Percentiles rank a stretch among this genome's conserved stretches.
These are phyloP conservation scores for Lyophyllum shimeji DNA, from an alignment of 768 basidiomycete genomes.

Conservation along the genomic window DNA sequence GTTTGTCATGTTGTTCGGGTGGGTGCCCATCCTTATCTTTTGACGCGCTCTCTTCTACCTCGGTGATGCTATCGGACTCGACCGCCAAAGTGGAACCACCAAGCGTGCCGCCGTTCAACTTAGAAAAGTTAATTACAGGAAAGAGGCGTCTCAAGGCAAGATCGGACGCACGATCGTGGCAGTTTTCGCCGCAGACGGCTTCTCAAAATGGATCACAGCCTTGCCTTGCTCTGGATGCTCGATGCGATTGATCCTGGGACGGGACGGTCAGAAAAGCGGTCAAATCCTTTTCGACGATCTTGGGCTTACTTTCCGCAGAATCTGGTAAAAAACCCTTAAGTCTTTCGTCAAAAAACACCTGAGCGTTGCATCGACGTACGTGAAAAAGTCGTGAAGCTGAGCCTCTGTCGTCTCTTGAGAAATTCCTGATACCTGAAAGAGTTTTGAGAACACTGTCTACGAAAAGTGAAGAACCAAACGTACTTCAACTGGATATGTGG, in stretches of 20 bases:
- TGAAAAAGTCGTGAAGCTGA: conserved; percentile 79
- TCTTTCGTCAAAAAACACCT: neutral
- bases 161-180: conserved; percentile 65
- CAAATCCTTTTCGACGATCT: neutral
- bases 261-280: conserved; percentile 8
- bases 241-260: conserved; percentile 62
- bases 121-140: neutral
- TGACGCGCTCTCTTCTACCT: conserved; percentile 49
- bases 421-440: conserved; percentile 69
- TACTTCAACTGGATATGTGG: conserved; percentile 46
- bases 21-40: conserved; percentile 32
- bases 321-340: conserved; percentile 33
- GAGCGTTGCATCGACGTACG: conserved; percentile 44
- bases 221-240: conserved; percentile 39
- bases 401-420: conserved; percentile 61
- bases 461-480: conserved; percentile 8
- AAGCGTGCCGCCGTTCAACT: conserved; percentile 77
- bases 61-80: conserved; percentile 62
- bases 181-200: conserved; percentile 79
- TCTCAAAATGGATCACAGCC: conserved; percentile 85
- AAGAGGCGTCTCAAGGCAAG: neutral
- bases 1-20: conserved; percentile 89
- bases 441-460: neutral
- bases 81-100: conserved; percentile 72
- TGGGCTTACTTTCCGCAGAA: conserved; percentile 81